Base-by-base conservation (phyloP, 2,329 filamentous ascomycete species). In the Fusarium sp. region DNA sequence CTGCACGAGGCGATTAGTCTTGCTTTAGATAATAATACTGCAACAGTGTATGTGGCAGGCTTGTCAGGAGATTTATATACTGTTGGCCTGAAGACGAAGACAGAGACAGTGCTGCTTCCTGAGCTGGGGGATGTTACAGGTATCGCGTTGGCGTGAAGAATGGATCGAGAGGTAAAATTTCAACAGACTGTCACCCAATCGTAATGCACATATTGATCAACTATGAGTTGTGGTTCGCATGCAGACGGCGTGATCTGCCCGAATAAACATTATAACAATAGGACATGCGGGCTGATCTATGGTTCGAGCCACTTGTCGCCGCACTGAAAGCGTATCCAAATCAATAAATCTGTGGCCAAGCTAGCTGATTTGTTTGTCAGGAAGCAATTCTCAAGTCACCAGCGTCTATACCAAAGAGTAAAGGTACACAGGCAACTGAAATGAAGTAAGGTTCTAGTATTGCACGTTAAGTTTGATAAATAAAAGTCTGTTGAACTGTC, bases 121-220 rank as follows among this genome's bases (percentile, higher is more conserved):
- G 54, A 66, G 33, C n/a, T 60, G 18, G 62, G 52, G 3, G 35
- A 52, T 37, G 21, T 66, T 3, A 66, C 52, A 19, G 64, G 62
- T 5, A 67, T 60, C 15, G 63, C 45, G 4, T 31, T 66, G 19
- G 62, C 52, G 10, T 18, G 16, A 42, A 44, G 15, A 44, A 18
- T 18, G 15, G 41, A 8, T 25, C 15, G 10, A 44, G 0, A n/a
- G 23, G 19, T 19, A 7, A 2, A 44, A 8, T 6, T 2, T 12
- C n/a, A 18, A 19, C 19, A 25, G 23, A 5, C 16, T 19, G 16
- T 19, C 5, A 12, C 16, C 18, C 18, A 29, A 27, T 16, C 0
- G 9, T 8, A 14, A 18, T 18, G 10, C 7, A 16, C 6, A 12
- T 27, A 16, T 7, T 27, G 6, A 23, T 7, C 42, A 7, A 45